Conservation (phyloP, 805 yeast genomes). For the Ascoidea rubescens region DNA sequence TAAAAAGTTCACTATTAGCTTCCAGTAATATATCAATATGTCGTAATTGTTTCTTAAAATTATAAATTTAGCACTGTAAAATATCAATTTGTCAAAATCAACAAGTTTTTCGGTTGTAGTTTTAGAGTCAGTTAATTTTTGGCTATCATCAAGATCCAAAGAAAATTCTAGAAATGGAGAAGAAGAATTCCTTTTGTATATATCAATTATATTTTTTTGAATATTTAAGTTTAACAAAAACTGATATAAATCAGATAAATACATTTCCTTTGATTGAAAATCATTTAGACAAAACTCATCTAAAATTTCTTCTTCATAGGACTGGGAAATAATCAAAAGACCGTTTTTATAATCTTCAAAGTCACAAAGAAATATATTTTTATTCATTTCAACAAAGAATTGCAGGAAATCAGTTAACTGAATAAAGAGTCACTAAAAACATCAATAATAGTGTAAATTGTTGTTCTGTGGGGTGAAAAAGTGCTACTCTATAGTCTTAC, state of each 20-base stretch:
- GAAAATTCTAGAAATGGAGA: not conserved
- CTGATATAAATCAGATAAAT: not conserved
- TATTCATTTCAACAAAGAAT: too few relatives aligned
- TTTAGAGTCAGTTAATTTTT: not conserved
- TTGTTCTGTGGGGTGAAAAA: too few relatives aligned
- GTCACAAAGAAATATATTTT: too few relatives aligned
- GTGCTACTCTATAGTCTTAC: too few relatives aligned
- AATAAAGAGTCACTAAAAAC: too few relatives aligned
- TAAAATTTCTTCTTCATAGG: not conserved
- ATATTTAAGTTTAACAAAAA: too few relatives aligned
- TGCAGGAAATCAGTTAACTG: too few relatives aligned
- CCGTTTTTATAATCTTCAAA: not conserved
- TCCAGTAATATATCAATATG: not conserved
- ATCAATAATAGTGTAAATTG: too few relatives aligned
- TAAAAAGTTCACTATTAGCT: too few relatives aligned
- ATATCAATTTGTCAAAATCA: not conserved
- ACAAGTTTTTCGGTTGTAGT: not conserved
- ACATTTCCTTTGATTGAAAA: not conserved
- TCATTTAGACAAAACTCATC: not conserved
- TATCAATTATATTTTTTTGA: not conserved
- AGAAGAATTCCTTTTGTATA: too few relatives aligned
- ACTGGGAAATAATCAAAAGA: not conserved
- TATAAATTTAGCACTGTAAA: too few relatives aligned
- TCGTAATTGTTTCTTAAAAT: not conserved
- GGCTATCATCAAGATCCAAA: not conserved